Base-by-base conservation (phyloP, 2,329 filamentous ascomycete species). In the Celoporthe dispersa region DNA sequence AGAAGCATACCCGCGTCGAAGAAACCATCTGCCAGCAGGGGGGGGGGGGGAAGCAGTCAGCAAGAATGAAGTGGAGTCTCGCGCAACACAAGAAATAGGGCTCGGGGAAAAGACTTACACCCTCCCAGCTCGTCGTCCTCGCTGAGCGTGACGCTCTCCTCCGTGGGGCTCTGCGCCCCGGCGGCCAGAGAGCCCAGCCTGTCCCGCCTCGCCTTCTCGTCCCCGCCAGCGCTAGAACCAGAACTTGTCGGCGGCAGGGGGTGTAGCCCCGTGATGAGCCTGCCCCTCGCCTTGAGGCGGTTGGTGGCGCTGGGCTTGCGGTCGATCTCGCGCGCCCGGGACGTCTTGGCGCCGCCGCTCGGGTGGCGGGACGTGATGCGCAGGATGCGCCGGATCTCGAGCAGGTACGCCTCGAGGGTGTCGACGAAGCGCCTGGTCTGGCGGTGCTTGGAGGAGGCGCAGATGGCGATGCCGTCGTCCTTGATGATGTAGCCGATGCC, bases 401-500 rank as follows among this genome's bases (percentile, higher is more conserved):
- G 84, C 64, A 98, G 87, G 79, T 98, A 99, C 72, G 88, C 91
- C 80, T 98, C 96, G 2, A 98, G 83, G 0, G 94, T 93, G 76
- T 97, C 94, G 71, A 98, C 90, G 77, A 96, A 97, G 7, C 96
- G 91, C 75, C 90, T 90, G 0, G 96, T 99, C 82, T 99, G 96
- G 55, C 96, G 85, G 79, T 99, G 96, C 81, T 98, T 98, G 77
- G 92, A 96, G 19, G 91, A 92, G 0, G 94, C 94, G 80, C 96
- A 98, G 72, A 99, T 95, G 62, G 91, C 94, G 71, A 98, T 92
- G 64, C 89, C 88, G 66, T 96, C 93, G 74, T 97, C 94, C 81
- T 99, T 99, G 87, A 99, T 98, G 77, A 99, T 98, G 83, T 99
- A 99, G 2, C 96, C 96, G 68, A 99, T 98, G 39, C 96, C 96